Percentiles rank a stretch among this genome's conserved stretches.
phyloP scores from a whole-genome alignment of 148 eudicot species.

The Amaranthus hypochondriacus region DNA sequence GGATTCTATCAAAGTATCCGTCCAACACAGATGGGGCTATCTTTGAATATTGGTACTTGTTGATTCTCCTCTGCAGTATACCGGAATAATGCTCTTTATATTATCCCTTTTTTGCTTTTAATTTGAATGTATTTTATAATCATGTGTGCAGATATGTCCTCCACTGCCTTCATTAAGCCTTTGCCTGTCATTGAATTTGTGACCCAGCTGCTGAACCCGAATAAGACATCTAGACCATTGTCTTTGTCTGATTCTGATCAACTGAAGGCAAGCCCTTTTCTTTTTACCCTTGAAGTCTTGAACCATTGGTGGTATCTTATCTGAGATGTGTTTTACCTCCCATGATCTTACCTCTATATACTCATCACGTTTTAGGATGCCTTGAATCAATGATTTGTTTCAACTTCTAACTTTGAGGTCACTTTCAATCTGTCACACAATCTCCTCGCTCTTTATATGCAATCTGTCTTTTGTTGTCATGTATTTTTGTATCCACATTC shows the following conservation, averaged over 20 bases:
- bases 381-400: no score
- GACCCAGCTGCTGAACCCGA: constrained; percentile 45
- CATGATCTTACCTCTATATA: no score
- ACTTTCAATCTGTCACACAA: no score
- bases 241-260: constrained; percentile 58
- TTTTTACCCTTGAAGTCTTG: background rate
- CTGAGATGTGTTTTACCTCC: no score
- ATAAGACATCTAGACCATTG: constrained; percentile 54
- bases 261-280: constrained; percentile 42
- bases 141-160: constrained; percentile 63
- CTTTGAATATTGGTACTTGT: constrained; percentile 61
- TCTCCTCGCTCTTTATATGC: no score
- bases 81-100: no score
- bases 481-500: no score
- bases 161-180: constrained; percentile 77
- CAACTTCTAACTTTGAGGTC: no score
- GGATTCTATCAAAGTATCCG: constrained; percentile 89
- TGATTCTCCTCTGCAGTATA: no score
- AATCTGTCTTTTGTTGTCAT: no score
- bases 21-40: constrained; percentile 88
- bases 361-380: no score
- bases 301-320: no score
- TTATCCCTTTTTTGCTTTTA: background rate
- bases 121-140: background rate
- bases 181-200: constrained; percentile 73